Percentiles rank a stretch among this genome's conserved stretches.
These are phyloP conservation scores for Candida frijolesensis DNA, from an alignment of 1,139 yeast species.

Conservation along the genomic window DNA sequence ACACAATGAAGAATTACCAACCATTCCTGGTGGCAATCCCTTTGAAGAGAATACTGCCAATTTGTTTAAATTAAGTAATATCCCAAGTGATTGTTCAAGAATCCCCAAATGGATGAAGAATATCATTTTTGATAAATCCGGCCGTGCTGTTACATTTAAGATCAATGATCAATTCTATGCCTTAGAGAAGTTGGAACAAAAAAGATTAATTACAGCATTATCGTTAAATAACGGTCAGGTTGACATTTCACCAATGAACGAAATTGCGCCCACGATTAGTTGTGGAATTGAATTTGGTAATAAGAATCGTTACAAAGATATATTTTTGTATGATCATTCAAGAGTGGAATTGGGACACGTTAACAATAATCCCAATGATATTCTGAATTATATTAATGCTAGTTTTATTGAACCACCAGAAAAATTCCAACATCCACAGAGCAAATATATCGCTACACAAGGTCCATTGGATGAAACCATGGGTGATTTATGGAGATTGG, in stretches of 20 bases:
- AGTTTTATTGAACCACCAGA: constrained; percentile 44
- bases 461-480: constrained; percentile 80
- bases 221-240: constrained; percentile 14
- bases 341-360: constrained; percentile 52
- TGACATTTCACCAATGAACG: constrained; percentile 10
- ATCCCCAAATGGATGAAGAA: constrained; percentile 22
- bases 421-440: constrained; percentile 7
- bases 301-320: constrained; percentile 52
- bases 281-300: constrained; percentile 73
- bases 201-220: constrained; percentile 34
- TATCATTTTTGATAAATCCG: constrained; percentile 12
- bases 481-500: constrained; percentile 81
- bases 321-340: constrained; percentile 56
- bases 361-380: constrained; percentile 25
- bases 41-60: constrained; percentile 10
- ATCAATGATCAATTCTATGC: constrained; percentile 28
- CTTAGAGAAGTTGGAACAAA: constrained; percentile 35
- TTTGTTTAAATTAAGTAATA: constrained; percentile 13
- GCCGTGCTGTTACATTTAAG: constrained; percentile 16
- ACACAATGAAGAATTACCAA: constrained; percentile 41
- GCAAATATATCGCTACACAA: constrained; percentile 76
- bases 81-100: constrained; percentile 11
- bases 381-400: constrained; percentile 55
- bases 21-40: constrained; percentile 6
- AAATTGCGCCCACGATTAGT: constrained; percentile 30